Evolutionary conservation across 345 rosid genomes (phyloP).

Genomic region (Firmiana major): DNA sequence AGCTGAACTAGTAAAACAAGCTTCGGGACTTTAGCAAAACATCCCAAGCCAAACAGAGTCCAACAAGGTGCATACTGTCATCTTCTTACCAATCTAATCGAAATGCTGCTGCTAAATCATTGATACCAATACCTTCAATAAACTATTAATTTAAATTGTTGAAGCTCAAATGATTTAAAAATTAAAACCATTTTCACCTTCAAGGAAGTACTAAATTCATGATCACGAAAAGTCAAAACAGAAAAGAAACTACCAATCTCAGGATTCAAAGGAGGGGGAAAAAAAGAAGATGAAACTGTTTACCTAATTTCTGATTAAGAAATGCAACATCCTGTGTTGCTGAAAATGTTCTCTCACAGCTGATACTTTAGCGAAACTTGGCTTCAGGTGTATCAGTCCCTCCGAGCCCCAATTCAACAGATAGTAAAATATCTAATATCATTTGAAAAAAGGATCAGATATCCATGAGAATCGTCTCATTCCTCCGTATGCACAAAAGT

Average conservation of each 20-base stretch:
- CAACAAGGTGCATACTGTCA: neutral
- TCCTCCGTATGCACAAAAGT: neutral
- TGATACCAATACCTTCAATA: neutral
- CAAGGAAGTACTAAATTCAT: neutral
- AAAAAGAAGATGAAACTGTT: constrained; percentile 1
- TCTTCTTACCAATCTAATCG: neutral
- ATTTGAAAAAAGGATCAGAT: constrained; percentile 5
- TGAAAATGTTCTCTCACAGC: constrained; percentile 87
- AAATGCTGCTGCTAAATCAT: neutral
- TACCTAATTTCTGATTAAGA: constrained; percentile 70
- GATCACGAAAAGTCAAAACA: neutral
- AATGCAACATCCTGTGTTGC: constrained; percentile 62
- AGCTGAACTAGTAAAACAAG: neutral
- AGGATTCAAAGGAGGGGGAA: neutral
- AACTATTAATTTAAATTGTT: neutral
- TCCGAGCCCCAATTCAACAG: constrained; percentile 92
- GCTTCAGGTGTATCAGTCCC: constrained; percentile 59
- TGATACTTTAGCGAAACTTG: constrained; percentile 81
- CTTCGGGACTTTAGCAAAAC: neutral
- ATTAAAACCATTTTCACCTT: neutral
- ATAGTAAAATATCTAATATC: constrained; percentile 73
- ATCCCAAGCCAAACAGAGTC: neutral
- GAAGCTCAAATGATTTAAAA: neutral
- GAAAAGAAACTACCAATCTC: neutral
- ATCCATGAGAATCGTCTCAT: neutral